These are phyloP conservation scores for Lotmaria passim DNA, from an alignment of 208 protist genomes.

Conservation along the genomic window DNA sequence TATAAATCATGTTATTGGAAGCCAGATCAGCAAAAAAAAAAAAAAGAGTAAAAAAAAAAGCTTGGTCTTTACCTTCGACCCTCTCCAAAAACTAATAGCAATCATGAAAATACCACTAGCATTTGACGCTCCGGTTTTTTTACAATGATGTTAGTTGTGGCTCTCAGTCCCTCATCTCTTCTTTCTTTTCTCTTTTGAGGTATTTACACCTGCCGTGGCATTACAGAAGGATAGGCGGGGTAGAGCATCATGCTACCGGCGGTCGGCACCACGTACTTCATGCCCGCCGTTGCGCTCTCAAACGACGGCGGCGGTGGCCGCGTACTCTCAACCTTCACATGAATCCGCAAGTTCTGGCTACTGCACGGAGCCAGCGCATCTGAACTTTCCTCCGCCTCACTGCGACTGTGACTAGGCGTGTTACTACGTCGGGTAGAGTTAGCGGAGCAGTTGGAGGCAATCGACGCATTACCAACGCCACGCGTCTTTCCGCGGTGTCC, in stretches of 20 bases:
- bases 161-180: too few species aligned
- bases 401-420: neutral
- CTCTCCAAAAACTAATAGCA: too few species aligned
- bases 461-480: slow-evolving; percentile 2
- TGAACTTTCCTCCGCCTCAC: neutral
- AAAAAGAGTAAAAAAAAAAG: too few species aligned
- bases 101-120: too few species aligned
- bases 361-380: slow-evolving; percentile 12
- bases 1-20: too few species aligned
- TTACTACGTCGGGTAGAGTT: slow-evolving; percentile 3
- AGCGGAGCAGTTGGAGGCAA: neutral
- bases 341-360: slow-evolving; percentile 1
- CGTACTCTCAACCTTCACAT: neutral
- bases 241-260: slow-evolving; percentile 3
- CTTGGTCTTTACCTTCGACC: too few species aligned
- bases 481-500: neutral
- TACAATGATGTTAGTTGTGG: too few species aligned
- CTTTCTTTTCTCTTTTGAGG: neutral
- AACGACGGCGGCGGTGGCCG: slow-evolving; percentile 18
- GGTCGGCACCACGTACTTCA: slow-evolving; percentile 8
- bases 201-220: neutral
- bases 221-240: neutral
- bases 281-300: slow-evolving; percentile 16
- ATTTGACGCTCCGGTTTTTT: too few species aligned
- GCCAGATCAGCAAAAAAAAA: too few species aligned